Base-by-base conservation (phyloP, 352 stramenopile genomes). In the Pythium scleroteichum region DNA sequence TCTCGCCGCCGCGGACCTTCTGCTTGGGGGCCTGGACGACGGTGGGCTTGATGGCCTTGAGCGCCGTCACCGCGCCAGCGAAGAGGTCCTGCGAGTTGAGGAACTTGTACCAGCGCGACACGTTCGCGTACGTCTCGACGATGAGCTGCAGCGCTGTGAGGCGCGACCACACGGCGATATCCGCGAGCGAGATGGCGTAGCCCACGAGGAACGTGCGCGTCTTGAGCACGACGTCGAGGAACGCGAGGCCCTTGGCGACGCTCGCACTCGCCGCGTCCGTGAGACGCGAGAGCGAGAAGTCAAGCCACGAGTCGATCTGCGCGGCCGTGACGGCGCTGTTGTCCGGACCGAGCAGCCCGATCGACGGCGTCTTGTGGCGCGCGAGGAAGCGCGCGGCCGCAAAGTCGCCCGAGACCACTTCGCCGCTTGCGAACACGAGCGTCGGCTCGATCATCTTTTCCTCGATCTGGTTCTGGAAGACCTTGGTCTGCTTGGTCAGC, bases 161-260 rank as follows among this genome's bases (percentile, higher is more conserved):
- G 2, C 83, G 71, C 13, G 87, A 77, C 89, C 92, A 99, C 9
- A 99, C 66, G 7, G 90, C 92, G 41, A 99, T 78, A 78, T 99
- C 97, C 1, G 97, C 97, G 19, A 99, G 81, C 20, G 96, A 97
- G 9, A 99, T 63, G 6, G 79, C 80, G 69, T 97, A 81, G 33
- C 94, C 96, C 6, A 98, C 88, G 46, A 99, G 71, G 71, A 98
- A 99, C 3, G 96, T 99, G 42, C 86, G 76, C 12, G 79, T 78
- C 44, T 83, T 76, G 29, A 99, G 76, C 42, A 95, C 71, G 9
- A 84, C 82, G 71, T 99, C 79, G 39, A 99, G 67, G 14, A 96
- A 92, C 54, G 82, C 78, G 4, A 94, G 69, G 10, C 88, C 74
- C 29, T 90, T 72, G 17, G 70, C 50, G 1, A 48, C 54, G 10